phyloP scores from a whole-genome alignment of 306 rosid genomes.

The apple (Malus domestica) region ASM211411v1 NC_041792.1:7023501-7024000 shows the following conservation, averaged over 20 bases:
- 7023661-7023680: conserved; percentile 86
- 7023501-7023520: conserved; percentile 96
- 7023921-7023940: conserved; percentile 69
- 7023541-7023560: conserved; percentile 10
- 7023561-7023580: conserved; percentile 22
- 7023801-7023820: neutral
- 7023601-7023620: conserved; percentile 71
- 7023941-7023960: conserved; percentile 47
- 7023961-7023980: conserved; percentile 14
- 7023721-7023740: neutral
- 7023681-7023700: conserved; percentile 90
- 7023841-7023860: conserved; percentile 26
- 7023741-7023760: neutral
- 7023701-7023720: conserved; percentile 38
- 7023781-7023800: neutral
- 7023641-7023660: conserved; percentile 62
- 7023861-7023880: conserved; percentile 83
- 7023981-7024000: conserved; percentile 10
- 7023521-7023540: conserved; percentile 54
- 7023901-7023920: conserved; percentile 98
- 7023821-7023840: conserved; percentile 17
- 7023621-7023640: conserved; percentile 65
- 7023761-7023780: neutral
- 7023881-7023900: conserved; percentile 93
- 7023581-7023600: conserved; percentile 25